These are phyloP conservation scores for Penicillium hesseltinei DNA, from an alignment of 2,329 filamentous ascomycete species.

Conservation along the genomic window DNA sequence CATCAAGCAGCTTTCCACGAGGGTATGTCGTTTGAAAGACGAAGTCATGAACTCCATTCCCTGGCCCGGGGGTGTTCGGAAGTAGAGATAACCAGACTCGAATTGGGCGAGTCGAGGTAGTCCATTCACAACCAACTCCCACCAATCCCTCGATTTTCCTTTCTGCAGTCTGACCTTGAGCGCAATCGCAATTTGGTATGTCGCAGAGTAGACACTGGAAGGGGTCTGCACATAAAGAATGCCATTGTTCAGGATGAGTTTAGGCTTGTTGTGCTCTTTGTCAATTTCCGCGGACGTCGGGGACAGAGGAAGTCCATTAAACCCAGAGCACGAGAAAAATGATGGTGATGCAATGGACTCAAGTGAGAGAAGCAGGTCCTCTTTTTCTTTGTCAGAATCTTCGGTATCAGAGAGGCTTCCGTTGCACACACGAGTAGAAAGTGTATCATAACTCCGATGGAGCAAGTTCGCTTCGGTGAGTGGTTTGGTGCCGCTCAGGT, in stretches of 20 bases:
- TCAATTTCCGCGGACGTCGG: background rate
- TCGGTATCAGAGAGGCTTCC: slow-evolving; percentile 13
- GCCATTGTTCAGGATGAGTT: slow-evolving; percentile 16
- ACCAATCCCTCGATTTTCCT: slow-evolving; percentile 26
- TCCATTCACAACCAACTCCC: slow-evolving; percentile 28
- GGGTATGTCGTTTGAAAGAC: slow-evolving; percentile 23
- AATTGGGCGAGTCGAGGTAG: slow-evolving; percentile 26
- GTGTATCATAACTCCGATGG: slow-evolving; percentile 2
- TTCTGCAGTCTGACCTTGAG: slow-evolving; percentile 16
- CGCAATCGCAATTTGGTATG: slow-evolving; percentile 25
- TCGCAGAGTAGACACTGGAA: slow-evolving; percentile 8
- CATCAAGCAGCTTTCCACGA: slow-evolving; percentile 32
- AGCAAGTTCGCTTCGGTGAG: background rate
- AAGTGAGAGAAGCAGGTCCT: background rate
- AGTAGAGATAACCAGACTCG: slow-evolving; percentile 31
- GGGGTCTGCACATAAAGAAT: slow-evolving; percentile 22
- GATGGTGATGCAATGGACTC: background rate
- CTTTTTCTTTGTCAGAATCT: background rate
- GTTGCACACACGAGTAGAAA: slow-evolving; percentile 13
- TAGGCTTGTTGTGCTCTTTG: background rate
- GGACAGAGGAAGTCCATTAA: background rate
- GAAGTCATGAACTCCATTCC: slow-evolving; percentile 33
- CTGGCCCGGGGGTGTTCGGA: slow-evolving; percentile 25
- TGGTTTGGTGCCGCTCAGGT: background rate
- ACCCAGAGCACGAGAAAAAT: background rate